Percentiles rank a stretch among this genome's conserved stretches.
These are phyloP conservation scores for Mycena polygramma DNA, from an alignment of 768 basidiomycete genomes.

Conservation along the genomic window DNA sequence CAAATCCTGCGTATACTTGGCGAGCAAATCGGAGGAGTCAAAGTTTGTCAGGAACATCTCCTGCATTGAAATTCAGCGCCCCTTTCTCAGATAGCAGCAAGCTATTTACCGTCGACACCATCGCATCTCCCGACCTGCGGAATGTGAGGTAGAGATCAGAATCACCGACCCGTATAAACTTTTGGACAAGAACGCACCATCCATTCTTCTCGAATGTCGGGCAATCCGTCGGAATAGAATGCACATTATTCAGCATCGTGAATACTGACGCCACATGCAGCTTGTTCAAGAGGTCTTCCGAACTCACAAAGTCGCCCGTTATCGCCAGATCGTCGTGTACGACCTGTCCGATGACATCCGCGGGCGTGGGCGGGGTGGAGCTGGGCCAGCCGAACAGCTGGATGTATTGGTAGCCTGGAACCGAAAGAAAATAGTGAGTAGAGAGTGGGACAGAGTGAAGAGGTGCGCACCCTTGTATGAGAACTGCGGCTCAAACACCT, in stretches of 20 bases:
- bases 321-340: conserved; percentile 41
- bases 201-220: conserved; percentile 50
- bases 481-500: conserved; percentile 43
- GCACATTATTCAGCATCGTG: conserved; percentile 44
- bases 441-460: too few relatives aligned
- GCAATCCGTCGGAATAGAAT: conserved; percentile 45
- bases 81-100: neutral
- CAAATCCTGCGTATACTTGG: conserved; percentile 46
- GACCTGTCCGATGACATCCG: conserved; percentile 41
- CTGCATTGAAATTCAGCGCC: conserved; percentile 21
- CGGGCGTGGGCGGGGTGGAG: conserved; percentile 38
- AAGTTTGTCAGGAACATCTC: conserved; percentile 48
- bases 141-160: neutral
- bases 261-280: conserved; percentile 40
- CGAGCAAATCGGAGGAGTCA: conserved; percentile 43
- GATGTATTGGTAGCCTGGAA: conserved; percentile 42
- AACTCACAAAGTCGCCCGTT: conserved; percentile 38
- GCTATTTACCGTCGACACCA: conserved; percentile 44
- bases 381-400: conserved; percentile 43
- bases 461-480: conserved; percentile 41
- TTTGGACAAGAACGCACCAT: conserved; percentile 33
- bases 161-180: too few relatives aligned
- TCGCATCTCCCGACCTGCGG: conserved; percentile 44
- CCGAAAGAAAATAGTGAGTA: too few relatives aligned
- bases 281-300: conserved; percentile 40